These are phyloP conservation scores for Lachnellula arida DNA, from an alignment of 2,329 filamentous ascomycete genomes.

Conservation along the genomic window DNA sequence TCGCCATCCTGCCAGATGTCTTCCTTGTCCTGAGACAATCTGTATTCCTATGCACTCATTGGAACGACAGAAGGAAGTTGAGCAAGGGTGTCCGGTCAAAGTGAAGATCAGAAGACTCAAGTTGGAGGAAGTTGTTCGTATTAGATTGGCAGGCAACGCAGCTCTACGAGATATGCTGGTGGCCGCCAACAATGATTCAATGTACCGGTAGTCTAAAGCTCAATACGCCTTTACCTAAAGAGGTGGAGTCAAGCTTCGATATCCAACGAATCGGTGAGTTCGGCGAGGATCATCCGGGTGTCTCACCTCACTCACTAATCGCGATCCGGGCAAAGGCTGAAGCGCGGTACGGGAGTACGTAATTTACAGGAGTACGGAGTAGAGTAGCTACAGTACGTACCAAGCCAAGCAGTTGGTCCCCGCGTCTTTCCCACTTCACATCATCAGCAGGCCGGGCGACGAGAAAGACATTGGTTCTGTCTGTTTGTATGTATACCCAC, in stretches of 20 bases:
- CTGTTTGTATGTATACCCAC: not conserved
- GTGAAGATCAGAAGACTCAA: not conserved
- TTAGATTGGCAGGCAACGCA: too few species aligned
- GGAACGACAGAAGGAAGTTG: slow-evolving; percentile 33
- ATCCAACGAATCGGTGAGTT: too few species aligned
- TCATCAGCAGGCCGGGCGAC: not conserved
- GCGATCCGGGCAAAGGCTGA: not conserved
- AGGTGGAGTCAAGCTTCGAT: too few species aligned
- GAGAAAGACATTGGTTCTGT: not conserved
- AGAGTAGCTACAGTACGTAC: not conserved
- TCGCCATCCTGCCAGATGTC: slow-evolving; percentile 35
- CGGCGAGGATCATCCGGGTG: too few species aligned
- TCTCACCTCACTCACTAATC: too few species aligned
- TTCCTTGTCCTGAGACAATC: not conserved
- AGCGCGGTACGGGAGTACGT: not conserved
- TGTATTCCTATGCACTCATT: slow-evolving; percentile 42
- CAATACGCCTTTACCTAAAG: too few species aligned
- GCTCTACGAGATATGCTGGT: too few species aligned
- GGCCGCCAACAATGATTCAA: too few species aligned
- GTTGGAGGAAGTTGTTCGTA: too few species aligned
- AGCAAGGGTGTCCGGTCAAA: not conserved
- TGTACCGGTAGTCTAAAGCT: too few species aligned
- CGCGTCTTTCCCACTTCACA: slow-evolving; percentile 2
- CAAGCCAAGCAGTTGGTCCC: not conserved
- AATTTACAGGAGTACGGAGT: too few species aligned